Percentiles rank a stretch among this genome's conserved stretches.
Evolutionary conservation across 495 filamentous ascomycete species (phyloP).

Genomic region (Trichocladium uniseriatum): DNA sequence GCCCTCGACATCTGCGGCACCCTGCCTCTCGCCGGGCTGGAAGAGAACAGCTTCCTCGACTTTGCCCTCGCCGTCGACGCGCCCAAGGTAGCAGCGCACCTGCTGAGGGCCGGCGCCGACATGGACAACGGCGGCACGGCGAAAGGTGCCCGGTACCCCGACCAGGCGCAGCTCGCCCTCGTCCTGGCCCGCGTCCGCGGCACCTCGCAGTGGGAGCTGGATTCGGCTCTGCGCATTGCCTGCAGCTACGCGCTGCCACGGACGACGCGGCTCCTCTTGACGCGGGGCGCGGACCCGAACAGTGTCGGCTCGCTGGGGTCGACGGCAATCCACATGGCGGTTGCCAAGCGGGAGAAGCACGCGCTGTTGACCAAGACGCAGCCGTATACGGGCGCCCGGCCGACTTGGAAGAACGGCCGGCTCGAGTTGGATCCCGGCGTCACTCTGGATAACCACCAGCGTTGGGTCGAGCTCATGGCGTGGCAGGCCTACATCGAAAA

Average conservation of each 20-base stretch:
- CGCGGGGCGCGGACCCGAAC: background rate
- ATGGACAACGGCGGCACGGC: background rate
- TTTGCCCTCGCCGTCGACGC: background rate
- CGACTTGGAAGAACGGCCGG: background rate
- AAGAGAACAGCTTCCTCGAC: background rate
- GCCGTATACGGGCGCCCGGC: background rate
- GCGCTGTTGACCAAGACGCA: background rate
- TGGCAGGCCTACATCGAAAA: background rate
- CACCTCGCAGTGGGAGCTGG: background rate
- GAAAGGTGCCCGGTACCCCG: background rate
- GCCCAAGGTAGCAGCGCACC: background rate
- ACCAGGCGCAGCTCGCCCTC: background rate
- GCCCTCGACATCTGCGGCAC: background rate
- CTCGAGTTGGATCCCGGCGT: background rate
- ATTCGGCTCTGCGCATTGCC: background rate
- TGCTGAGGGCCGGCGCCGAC: background rate
- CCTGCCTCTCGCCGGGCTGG: background rate
- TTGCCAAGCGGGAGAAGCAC: background rate
- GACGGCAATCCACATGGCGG: background rate
- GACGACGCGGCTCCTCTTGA: background rate
- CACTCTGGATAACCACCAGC: background rate
- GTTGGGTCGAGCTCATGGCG: background rate
- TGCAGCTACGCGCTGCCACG: background rate
- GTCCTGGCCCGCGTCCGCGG: background rate
- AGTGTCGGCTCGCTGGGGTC: background rate